Evolutionary conservation across 768 basidiomycete species (phyloP), one percentile per base, ranked within the genome.

Genomic region (Cubamyces lactineus): DNA sequence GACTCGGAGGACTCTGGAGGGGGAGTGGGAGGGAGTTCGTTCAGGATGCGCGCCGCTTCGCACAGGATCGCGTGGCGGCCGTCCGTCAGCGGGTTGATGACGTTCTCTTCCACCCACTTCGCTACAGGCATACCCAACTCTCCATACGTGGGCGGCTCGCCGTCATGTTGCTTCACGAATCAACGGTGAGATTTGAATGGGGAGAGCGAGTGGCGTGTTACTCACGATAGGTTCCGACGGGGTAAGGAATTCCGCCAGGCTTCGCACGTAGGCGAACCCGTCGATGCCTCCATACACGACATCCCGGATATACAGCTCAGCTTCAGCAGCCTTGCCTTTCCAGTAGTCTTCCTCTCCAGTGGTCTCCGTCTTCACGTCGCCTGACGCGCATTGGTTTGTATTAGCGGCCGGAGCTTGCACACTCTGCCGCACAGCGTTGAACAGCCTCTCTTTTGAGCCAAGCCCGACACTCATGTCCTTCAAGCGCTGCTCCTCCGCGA

Each of bases 231-330:
- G 58, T 42, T 46, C 57, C 23, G 76, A 69, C 17, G 72, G 70
- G 5, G 76, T 70, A 34, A 87, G 78, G 64, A 92, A 93, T 72
- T 89, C 87, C 24, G 89, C 90, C 57, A 93, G 67, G 70, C 91
- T 92, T 62, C 87, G 79, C 54, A 87, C 81, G 71, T 92, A 92
- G 5, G 91, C 91, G 26, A 86, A 73, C 1, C 91, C 91, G 58
- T 91, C 89, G 0, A 85, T 79, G 48, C 91, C 90, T 0, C 91
- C 91, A 69, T 92, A 92, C 0, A 92, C 89, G n/a, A 91, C 70
- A 69, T 91, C 88, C 19, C 82, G 75, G 17, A 92, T 48, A 67
- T 87, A 90, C n/a, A 79, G 80, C 73, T 90, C 87, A 1, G 82
- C 88, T 23, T 81, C 79, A n/a, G 72, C 71, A 13, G 82, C 84